A percentile compares a stretch with the other conserved stretches of the same genome.
phyloP scores from a whole-genome alignment of 2,329 filamentous ascomycete species.

The Tolypocladium ovalisporum region DNA sequence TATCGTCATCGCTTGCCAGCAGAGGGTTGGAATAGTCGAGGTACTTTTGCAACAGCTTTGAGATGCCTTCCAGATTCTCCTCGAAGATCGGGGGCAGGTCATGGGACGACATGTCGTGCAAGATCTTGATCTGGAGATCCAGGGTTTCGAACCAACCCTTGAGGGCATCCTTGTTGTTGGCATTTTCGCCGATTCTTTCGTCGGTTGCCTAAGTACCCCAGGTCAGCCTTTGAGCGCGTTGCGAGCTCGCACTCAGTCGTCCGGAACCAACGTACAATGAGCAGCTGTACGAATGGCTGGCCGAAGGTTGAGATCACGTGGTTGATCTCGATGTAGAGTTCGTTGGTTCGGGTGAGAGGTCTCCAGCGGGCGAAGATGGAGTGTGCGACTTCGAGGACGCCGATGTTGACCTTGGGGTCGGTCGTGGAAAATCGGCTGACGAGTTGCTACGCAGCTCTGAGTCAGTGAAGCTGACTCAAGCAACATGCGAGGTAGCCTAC shows the following conservation, averaged over 20 bases:
- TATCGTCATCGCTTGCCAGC: conserved; percentile 77
- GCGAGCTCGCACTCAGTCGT: not conserved
- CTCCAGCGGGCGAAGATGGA: conserved; percentile 97
- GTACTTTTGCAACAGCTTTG: conserved; percentile 80
- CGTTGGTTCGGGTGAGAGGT: conserved; percentile 85
- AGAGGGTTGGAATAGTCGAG: conserved; percentile 79
- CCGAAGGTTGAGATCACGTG: conserved; percentile 86
- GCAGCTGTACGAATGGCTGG: conserved; percentile 67
- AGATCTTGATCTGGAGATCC: conserved; percentile 79
- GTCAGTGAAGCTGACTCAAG: conserved; percentile 2
- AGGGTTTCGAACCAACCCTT: conserved; percentile 74
- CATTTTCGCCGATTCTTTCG: conserved; percentile 61
- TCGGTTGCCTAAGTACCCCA: conserved; percentile 45
- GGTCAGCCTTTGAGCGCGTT: not conserved
- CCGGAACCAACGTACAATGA: conserved; percentile 47
- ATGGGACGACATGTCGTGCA: conserved; percentile 95
- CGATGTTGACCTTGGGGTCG: conserved; percentile 79
- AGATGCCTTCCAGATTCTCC: conserved; percentile 69
- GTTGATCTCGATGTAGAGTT: conserved; percentile 89
- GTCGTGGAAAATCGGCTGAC: conserved; percentile 75
- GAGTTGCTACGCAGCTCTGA: conserved; percentile 50
- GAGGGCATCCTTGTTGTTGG: conserved; percentile 62
- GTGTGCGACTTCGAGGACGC: conserved; percentile 92
- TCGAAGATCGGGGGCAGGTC: conserved; percentile 93
- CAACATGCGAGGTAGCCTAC: conserved; percentile 27